Percentiles rank a stretch among this genome's conserved stretches.
phyloP scores from a whole-genome alignment of 805 yeast genomes.

The Ogataea minuta region DNA sequence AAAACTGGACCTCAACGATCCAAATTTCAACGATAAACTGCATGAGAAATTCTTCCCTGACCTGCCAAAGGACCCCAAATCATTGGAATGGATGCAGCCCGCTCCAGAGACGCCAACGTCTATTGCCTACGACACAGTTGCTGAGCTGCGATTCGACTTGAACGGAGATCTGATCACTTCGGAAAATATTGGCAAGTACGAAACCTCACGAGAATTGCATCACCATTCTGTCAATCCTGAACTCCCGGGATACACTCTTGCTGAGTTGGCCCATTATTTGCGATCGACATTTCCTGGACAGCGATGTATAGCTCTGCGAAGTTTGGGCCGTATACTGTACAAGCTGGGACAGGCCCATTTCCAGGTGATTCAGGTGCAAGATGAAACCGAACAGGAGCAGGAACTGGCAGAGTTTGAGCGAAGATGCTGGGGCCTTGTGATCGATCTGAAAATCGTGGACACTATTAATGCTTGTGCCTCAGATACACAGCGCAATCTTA shows the following conservation, averaged over 20 bases:
- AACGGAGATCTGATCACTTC: conserved; percentile 67
- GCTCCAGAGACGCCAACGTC: conserved; percentile 42
- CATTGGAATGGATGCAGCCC: conserved; percentile 90
- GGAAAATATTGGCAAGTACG: conserved; percentile 21
- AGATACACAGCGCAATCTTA: conserved; percentile 57
- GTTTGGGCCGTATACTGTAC: conserved; percentile 82
- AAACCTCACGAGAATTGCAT: conserved; percentile 61
- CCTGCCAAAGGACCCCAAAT: conserved; percentile 75
- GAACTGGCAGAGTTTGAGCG: conserved; percentile 45
- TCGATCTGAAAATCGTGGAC: conserved; percentile 60
- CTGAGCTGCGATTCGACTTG: conserved; percentile 85
- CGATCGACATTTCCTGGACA: conserved; percentile 83
- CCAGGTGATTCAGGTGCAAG: conserved; percentile 33
- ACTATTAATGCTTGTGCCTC: conserved; percentile 66
- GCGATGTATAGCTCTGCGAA: conserved; percentile 80
- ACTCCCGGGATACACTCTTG: conserved; percentile 87
- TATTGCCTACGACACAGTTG: conserved; percentile 50
- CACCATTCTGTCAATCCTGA: conserved; percentile 90
- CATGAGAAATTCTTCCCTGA: conserved; percentile 89
- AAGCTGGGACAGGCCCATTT: conserved; percentile 66
- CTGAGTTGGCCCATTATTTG: conserved; percentile 75
- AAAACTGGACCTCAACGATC: conserved; percentile 62
- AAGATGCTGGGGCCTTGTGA: conserved; percentile 70
- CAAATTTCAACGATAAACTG: conserved; percentile 71
- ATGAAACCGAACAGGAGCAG: conserved; percentile 34